Conservation (phyloP, 108 stramenopile genomes). For the Phaeodactylum tricornutum region DNA sequence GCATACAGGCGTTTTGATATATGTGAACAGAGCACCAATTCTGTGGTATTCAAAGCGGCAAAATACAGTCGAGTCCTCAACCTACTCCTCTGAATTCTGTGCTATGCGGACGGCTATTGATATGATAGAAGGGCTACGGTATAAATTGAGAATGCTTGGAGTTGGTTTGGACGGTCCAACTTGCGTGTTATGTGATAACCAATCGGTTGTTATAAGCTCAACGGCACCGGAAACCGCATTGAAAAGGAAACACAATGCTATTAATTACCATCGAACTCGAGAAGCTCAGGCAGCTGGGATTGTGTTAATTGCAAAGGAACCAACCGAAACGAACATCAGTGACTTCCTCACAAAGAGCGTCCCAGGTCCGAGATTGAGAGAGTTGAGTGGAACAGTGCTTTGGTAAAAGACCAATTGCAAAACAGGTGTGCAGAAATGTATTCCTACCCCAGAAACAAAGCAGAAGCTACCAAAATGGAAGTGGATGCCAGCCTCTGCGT, state of each 20-base stretch:
- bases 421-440: no score
- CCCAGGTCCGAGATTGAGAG: background rate
- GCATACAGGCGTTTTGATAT: conserved; percentile 39
- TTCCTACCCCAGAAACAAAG: no score
- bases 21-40: conserved; percentile 35
- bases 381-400: background rate
- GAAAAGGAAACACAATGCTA: conserved; percentile 33
- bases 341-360: conserved; percentile 27
- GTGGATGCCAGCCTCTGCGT: no score
- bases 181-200: conserved; percentile 27
- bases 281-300: conserved; percentile 20
- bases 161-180: conserved; percentile 20
- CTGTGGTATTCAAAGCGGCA: conserved; percentile 36
- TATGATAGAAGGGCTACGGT: conserved; percentile 23
- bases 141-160: conserved; percentile 52
- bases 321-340: conserved; percentile 22
- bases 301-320: conserved; percentile 9
- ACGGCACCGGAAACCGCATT: conserved; percentile 18
- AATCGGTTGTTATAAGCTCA: conserved; percentile 21
- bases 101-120: conserved; percentile 27
- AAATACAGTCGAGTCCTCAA: conserved; percentile 34
- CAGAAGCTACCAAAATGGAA: no score
- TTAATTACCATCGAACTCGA: conserved; percentile 25
- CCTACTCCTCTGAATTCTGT: conserved; percentile 36
- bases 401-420: no score